Percentiles rank a stretch among this genome's conserved stretches.
These are phyloP conservation scores for Penicillium ucsense DNA, from an alignment of 495 filamentous ascomycete species.

Conservation along the genomic window DNA sequence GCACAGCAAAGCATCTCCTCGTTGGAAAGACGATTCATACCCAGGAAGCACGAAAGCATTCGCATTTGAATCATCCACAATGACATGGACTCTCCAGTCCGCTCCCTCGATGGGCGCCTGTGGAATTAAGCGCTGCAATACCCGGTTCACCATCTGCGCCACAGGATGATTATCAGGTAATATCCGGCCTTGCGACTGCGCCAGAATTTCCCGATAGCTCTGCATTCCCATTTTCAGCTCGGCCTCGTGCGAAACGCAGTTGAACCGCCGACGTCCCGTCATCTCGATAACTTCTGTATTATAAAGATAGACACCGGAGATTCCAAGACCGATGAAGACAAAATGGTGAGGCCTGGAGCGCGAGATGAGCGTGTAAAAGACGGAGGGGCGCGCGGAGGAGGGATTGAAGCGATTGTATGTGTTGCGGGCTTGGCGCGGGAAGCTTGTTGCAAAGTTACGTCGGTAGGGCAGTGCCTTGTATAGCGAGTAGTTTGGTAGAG, in stretches of 20 bases:
- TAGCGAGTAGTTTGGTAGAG: neutral
- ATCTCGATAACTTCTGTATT: constrained; percentile 71
- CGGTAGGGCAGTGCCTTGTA: neutral
- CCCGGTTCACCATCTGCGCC: constrained; percentile 48
- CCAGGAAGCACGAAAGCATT: constrained; percentile 93
- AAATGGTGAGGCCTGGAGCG: constrained; percentile 24
- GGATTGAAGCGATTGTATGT: constrained; percentile 25
- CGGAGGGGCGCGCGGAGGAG: constrained; percentile 3
- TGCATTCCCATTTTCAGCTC: constrained; percentile 46
- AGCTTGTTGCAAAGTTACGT: constrained; percentile 14
- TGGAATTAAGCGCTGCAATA: constrained; percentile 65
- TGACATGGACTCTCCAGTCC: constrained; percentile 79
- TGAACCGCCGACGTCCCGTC: constrained; percentile 73
- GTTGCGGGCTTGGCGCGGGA: constrained; percentile 2
- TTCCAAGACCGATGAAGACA: constrained; percentile 20
- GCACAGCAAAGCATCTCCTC: neutral
- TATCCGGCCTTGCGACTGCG: constrained; percentile 36
- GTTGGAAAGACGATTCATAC: constrained; percentile 11
- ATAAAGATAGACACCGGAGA: constrained; percentile 51
- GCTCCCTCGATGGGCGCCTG: constrained; percentile 50
- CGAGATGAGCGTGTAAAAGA: constrained; percentile 8
- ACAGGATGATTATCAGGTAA: constrained; percentile 43
- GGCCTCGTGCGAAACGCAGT: constrained; percentile 49
- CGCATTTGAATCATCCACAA: constrained; percentile 49
- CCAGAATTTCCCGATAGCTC: constrained; percentile 42